Percentiles rank a stretch among this genome's conserved stretches.
These are phyloP conservation scores for Podaxis rugospora DNA, from an alignment of 768 basidiomycete species.

Conservation along the genomic window DNA sequence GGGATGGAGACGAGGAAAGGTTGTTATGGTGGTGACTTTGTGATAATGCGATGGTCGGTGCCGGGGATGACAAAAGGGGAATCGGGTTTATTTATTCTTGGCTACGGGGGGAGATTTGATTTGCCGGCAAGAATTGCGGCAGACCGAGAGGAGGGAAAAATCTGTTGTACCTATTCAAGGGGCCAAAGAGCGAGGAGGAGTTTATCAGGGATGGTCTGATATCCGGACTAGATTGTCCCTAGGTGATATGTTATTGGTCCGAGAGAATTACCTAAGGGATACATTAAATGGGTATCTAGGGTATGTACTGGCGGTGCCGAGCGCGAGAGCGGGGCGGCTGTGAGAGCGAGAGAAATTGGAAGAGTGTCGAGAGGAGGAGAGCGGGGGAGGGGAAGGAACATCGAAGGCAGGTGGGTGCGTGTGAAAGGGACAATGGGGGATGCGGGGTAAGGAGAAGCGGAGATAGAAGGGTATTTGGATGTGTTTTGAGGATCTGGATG, in stretches of 20 bases:
- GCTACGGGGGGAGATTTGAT: not conserved
- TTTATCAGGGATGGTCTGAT: not conserved
- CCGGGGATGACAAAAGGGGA: not conserved
- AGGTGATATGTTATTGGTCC: not conserved
- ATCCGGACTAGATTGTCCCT: not conserved
- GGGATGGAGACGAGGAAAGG: not conserved
- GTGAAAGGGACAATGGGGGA: conserved; percentile 1
- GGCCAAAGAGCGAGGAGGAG: not conserved
- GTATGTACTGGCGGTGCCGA: not conserved
- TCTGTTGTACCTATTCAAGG: not conserved
- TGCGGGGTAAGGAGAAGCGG: conserved; percentile 7
- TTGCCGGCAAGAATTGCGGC: not conserved
- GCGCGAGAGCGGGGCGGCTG: not conserved
- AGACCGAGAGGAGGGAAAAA: not conserved
- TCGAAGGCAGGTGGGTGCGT: not conserved
- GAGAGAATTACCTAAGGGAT: not conserved
- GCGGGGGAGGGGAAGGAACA: not conserved
- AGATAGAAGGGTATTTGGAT: conserved; percentile 8
- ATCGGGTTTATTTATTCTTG: not conserved
- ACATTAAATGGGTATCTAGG: not conserved
- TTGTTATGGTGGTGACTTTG: not conserved
- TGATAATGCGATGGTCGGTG: too few relatives aligned
- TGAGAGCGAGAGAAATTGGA: not conserved
- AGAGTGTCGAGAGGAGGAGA: not conserved
- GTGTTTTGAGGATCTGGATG: conserved; percentile 6